Evolutionary conservation across 129 eudicot species (phyloP), one percentile per base, ranked within the genome.

Genomic region (Silybum marianum): DNA sequence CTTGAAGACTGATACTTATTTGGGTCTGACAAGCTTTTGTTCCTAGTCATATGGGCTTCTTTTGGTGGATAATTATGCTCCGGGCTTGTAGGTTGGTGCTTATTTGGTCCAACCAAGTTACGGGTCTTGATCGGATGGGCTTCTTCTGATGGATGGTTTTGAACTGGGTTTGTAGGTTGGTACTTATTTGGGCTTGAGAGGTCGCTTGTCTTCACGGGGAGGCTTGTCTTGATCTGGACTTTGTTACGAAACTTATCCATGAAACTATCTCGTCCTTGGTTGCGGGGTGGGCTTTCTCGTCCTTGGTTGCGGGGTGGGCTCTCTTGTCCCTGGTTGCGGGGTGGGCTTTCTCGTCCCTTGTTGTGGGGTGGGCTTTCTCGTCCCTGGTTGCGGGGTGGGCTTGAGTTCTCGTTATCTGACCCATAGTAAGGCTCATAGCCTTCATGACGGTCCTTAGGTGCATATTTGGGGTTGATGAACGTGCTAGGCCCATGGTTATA

Each of bases 341-440:
- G 42, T 38, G 42, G 42, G 42, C 71, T 63, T 32, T 77, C 82
- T 11, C 6, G 11, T 40, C 73, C 78, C 3, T 54, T 69, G 74
- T 77, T 40, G 1, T 23, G 21, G 4, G 42, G 42, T 38, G 42
- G 42, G 42, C 71, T 63, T 32, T 71, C 82, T 7, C 3, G 4
- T 40, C 78, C 73, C 6, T 54, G 78, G 74, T 77, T 40, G 1
- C 32, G 21, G 8, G 42, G 42, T 38, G 42, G 39, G 74, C 60
- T 71, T 8, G 82, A 83, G 78, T 40, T 71, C 28, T 60, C 86
- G 28, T 58, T n/a, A 42, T 76, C 48, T 0, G 86, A 42, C 69
- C 11, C 58, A 16, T 77, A 77, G 28, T 32, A 16, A 12, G 22
- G 26, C 71, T 82, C 78, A 73, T 62, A 60, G 44, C 39, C 80